Conservation (phyloP, 2,329 filamentous ascomycete species). For the Xylariaceae sp. region DNA sequence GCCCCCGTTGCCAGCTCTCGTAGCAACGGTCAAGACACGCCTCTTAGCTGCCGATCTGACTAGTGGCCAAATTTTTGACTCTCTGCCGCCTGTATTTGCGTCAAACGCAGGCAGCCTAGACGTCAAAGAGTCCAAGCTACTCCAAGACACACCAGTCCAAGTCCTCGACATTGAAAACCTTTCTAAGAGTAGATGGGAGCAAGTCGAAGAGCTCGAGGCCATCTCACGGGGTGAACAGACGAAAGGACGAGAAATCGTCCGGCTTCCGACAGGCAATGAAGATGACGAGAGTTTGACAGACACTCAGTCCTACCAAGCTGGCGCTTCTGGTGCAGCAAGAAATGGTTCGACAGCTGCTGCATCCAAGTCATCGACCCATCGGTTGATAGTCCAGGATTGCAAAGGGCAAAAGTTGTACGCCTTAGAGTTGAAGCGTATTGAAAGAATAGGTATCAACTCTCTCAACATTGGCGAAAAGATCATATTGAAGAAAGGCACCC, state of each 20-base stretch:
- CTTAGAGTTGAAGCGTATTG: conserved; percentile 66
- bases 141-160: conserved; percentile 68
- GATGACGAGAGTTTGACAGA: conserved; percentile 45
- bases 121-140: conserved; percentile 53
- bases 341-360: conserved; percentile 16
- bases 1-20: conserved; percentile 65
- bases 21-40: conserved; percentile 76
- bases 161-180: conserved; percentile 85
- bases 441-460: conserved; percentile 61
- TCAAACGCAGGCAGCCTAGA: conserved; percentile 49
- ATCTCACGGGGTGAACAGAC: conserved; percentile 69
- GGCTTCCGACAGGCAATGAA: conserved; percentile 47
- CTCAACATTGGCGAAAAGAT: conserved; percentile 77
- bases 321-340: conserved; percentile 1
- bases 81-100: conserved; percentile 46
- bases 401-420: conserved; percentile 65
- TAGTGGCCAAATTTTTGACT: conserved; percentile 48
- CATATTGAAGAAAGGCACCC: conserved; percentile 59
- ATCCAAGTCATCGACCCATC: conserved; percentile 61
- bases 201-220: conserved; percentile 77
- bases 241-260: conserved; percentile 75
- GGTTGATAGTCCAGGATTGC: conserved; percentile 77
- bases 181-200: conserved; percentile 74
- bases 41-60: conserved; percentile 76
- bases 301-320: conserved; percentile 22